Evolutionary conservation across 2,329 filamentous ascomycete species (phyloP).

Genomic region (Penicillium sp.): DNA sequence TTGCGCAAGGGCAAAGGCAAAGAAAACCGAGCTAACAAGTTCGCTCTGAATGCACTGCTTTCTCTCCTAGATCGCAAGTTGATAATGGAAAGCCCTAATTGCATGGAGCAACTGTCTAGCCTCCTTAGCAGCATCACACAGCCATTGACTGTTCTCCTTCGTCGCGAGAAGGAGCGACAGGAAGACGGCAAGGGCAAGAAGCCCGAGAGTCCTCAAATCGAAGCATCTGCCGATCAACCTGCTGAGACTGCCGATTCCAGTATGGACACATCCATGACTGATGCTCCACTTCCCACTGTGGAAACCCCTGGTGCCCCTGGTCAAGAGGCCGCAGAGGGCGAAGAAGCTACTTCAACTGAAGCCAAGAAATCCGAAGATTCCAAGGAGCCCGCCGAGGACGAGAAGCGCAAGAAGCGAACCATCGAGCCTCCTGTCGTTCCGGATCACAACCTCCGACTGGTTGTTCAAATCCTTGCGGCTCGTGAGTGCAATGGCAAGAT

Average conservation of each 20-base stretch:
- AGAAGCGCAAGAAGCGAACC: conserved; percentile 58
- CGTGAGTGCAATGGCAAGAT: conserved; percentile 97
- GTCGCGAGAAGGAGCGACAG: conserved; percentile 75
- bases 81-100: conserved; percentile 93
- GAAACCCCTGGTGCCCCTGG: conserved; percentile 32
- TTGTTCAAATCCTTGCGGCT: conserved; percentile 95
- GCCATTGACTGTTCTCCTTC: conserved; percentile 76
- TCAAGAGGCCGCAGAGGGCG: conserved; percentile 26
- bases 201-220: conserved; percentile 27
- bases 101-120: conserved; percentile 90
- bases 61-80: conserved; percentile 86
- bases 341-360: conserved; percentile 32
- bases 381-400: conserved; percentile 41
- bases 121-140: conserved; percentile 84
- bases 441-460: conserved; percentile 81
- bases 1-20: conserved; percentile 85
- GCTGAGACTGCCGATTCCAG: conserved; percentile 27
- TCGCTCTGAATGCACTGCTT: conserved; percentile 86
- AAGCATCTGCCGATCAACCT: conserved; percentile 23
- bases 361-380: conserved; percentile 36
- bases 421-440: conserved; percentile 82
- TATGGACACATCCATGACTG: conserved; percentile 42
- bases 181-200: conserved; percentile 41
- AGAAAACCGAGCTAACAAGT: conserved; percentile 79
- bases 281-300: conserved; percentile 33